phyloP scores from a whole-genome alignment of 768 basidiomycete genomes.

The Tylopilus subfusipes region DNA sequence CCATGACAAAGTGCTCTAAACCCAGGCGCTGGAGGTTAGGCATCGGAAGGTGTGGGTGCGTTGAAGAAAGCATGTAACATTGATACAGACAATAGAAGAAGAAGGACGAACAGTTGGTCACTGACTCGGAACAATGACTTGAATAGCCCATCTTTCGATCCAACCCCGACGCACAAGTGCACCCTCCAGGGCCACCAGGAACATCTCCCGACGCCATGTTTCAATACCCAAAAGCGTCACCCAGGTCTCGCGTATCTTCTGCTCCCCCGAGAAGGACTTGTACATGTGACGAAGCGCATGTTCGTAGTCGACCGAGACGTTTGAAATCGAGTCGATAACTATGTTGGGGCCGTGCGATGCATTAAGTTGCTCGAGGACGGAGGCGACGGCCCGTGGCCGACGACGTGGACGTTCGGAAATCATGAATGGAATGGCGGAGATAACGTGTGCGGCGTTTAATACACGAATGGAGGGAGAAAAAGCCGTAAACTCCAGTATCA shows the following conservation, averaged over 20 bases:
- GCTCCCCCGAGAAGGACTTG: constrained; percentile 8
- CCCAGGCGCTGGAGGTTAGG: no score
- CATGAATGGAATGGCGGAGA: constrained; percentile 45
- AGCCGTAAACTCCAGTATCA: constrained; percentile 37
- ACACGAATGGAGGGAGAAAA: constrained; percentile 35
- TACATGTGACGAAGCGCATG: constrained; percentile 8
- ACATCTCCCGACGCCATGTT: constrained; percentile 45
- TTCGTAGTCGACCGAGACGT: constrained; percentile 39
- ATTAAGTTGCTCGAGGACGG: constrained; percentile 36
- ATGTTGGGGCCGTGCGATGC: constrained; percentile 23
- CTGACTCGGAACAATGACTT: constrained; percentile 17
- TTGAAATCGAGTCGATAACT: constrained; percentile 34
- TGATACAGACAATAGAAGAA: background rate
- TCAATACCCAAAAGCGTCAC: constrained; percentile 27
- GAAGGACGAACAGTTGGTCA: constrained; percentile 2
- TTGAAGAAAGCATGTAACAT: no score
- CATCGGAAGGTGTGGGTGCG: no score
- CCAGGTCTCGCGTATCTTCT: constrained; percentile 9
- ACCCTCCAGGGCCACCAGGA: constrained; percentile 52
- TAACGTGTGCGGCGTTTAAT: constrained; percentile 36
- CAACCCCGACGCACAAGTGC: constrained; percentile 43
- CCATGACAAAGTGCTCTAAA: background rate
- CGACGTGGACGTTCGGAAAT: constrained; percentile 32
- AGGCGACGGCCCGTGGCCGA: constrained; percentile 36
- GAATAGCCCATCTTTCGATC: constrained; percentile 46